phyloP scores from a whole-genome alignment of 345 rosid species.

The Pugionium cornutum region DNA sequence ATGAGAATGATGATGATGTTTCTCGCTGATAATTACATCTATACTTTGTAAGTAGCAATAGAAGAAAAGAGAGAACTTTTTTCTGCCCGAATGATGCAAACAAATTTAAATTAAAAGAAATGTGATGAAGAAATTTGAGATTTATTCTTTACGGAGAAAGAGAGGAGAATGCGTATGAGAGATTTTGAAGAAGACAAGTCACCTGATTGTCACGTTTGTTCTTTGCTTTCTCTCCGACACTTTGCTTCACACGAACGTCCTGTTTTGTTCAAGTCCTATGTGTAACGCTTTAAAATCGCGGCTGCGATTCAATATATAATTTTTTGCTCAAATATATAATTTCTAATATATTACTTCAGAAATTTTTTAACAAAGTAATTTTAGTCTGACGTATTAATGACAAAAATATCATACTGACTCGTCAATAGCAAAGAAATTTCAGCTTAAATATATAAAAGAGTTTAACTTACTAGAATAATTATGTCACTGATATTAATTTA shows the following conservation, averaged over 20 bases:
- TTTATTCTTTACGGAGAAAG: slow-evolving; percentile 43
- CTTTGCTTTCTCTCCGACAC: slow-evolving; percentile 36
- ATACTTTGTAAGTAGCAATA: slow-evolving; percentile 18
- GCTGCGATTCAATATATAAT: slow-evolving; percentile 1
- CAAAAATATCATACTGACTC: no score
- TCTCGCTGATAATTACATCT: slow-evolving; percentile 31
- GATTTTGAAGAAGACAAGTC: slow-evolving; percentile 22
- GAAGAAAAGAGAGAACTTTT: neutral
- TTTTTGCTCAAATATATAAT: no score
- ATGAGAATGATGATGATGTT: slow-evolving; percentile 33
- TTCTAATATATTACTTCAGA: no score
- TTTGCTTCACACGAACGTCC: slow-evolving; percentile 35
- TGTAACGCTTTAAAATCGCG: slow-evolving; percentile 25
- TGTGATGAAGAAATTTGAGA: slow-evolving; percentile 30
- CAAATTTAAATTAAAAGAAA: slow-evolving; percentile 20
- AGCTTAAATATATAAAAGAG: no score
- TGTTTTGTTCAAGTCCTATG: slow-evolving; percentile 28
- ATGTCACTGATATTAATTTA: no score
- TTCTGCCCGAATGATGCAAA: slow-evolving; percentile 23
- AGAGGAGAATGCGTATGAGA: slow-evolving; percentile 32
- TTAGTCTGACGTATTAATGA: no score
- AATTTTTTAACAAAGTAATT: no score
- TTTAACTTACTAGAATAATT: no score
- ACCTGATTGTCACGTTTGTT: slow-evolving; percentile 30
- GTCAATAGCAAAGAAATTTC: no score